Evolutionary conservation across 305 asterid species (phyloP), one percentile per base, ranked within the genome.

Genomic region (Rubia tinctorum): DNA sequence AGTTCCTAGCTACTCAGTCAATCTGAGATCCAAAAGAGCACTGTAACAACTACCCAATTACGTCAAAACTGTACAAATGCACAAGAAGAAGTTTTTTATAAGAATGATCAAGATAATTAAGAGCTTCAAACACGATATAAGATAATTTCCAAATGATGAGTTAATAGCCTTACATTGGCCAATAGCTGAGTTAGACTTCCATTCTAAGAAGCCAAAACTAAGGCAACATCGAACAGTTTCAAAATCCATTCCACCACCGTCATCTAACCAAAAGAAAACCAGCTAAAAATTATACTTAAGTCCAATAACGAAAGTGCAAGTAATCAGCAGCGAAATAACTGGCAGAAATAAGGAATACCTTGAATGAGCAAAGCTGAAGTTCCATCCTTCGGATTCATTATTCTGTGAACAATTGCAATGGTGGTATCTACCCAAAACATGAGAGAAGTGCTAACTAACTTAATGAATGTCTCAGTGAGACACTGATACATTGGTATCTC

Each of bases 201-300:
- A 92, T 79, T 92, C 94, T n/a, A 98, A 95, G 86, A 92, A 95
- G 59, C 99, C 98, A 79, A 95, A 92, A 84, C 98, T 90, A 78
- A 95, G 76, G 85, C 98, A 95, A 47, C 86, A 78, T 14, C 92
- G 90, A 91, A 92, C 88, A 67, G 91, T 92, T 80, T 84, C 94
- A 44, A 89, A 93, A 78, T 86, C 87, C 98, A 95, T 92, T 82
- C 97, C 98, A 77, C 96, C 98, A 69, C 98, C 97, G 83, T 92
- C 85, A 80, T 92, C 99, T 94, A 75, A 81, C 71, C 55, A 42
- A 82, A 73, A 83, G 30, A 65, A 68, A 76, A 70, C 77, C 73
- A 71, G 53, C 75, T 73, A 65, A 56, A 73, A 76, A 71, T 51
- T 77, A 69, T 42, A 43, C 25, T 42, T 18, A 13, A n/a, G 27